Base-by-base conservation (phyloP, 78 protist genomes). In the Dictyostelium brefeldianum region DNA sequence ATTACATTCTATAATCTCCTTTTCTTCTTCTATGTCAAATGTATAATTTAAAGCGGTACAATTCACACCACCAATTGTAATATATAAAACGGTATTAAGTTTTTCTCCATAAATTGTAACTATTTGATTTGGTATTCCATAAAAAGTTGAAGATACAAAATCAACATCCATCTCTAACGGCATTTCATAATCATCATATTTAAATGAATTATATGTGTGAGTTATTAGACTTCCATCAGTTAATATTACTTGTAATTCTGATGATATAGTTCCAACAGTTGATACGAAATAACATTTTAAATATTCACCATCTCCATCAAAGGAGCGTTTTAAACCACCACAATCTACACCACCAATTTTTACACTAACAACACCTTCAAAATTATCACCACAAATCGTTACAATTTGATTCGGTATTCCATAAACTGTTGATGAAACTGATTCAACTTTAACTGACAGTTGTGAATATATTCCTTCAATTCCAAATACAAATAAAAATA, bases 361-460 rank as follows among this genome's bases (percentile, higher is more conserved):
- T 4, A 67, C 31, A 11, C 3, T 0, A 5, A 27, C 29, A 50
- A 9, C 11, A 27, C 25, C 6, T 4, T 36, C 53, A 3, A 67
- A 67, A 12, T 31, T 53, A 18, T 53, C 12, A 29, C 90, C 90
- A 29, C 3, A 14, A n/a, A 83, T 83, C 0, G 90, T 70, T 15
- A 67, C 75, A 36, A 36, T 2, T 17, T 31, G n/a, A 31, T 41
- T 54, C 0, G 78, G 90, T 27, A 3, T 53, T 25, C 53, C 56
- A 20, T 22, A 83, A 17, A 69, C 31, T 7, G 91, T 83, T 2
- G 91, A 83, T 50, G 91, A 46, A 17, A 54, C 36, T 10, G 77
- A 11, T 4, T 41, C 15, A 56, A 83, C 2, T 3, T 36, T 36
- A 36, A 36, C 2, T 36, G 43, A 3, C 2, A 3, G 43, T 36